Base-by-base conservation (phyloP, 2,329 filamentous ascomycete species). In the Fusarium multiceps region DNA sequence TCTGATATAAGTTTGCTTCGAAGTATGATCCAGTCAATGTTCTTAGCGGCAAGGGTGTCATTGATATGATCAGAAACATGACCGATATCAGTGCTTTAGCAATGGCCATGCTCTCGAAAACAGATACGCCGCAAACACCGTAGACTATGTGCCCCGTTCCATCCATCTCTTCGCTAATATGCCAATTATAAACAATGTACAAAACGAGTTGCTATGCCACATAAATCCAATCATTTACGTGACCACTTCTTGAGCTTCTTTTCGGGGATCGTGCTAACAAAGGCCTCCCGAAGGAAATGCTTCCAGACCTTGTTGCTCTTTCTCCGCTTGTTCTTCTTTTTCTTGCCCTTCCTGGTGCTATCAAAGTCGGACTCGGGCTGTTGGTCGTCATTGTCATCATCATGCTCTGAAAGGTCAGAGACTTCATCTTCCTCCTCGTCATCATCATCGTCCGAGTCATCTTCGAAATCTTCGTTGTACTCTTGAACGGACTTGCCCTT, bases 221-320 rank as follows among this genome's bases (percentile, higher is more conserved):
- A 62, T 62, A 46, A 57, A 16, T 58, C n/a, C 4, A 61, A 47
- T 71, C 61, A 69, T 69, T 58, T 60, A 20, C 66, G 56, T 37
- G 72, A 82, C 72, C 83, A 72, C 70, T 85, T 80, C 74, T 86
- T 81, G 37, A 97, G 83, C 42, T 95, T 89, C 51, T 91, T 85
- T 56, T 88, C 82, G 53, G 88, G 85, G 73, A 92, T 81, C 6
- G 90, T 94, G 41, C 89, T 88, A 23, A 97, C 92, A 81, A 96
- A 97, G 1, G 94, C 94, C 59, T 93, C 89, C 63, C 83, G 80
- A 28, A 97, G 82, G 77, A 97, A 97, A 51, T 90, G 88, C 64
- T 90, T 84, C 94, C 94, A 97, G 8, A 89, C 83, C 77, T 90
- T 89, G 77, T 91, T 91, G 72, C 86, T 81, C 63, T 83, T 83